Conservation (phyloP, 805 yeast genomes). For the Metschnikowia kunwiensis region DNA sequence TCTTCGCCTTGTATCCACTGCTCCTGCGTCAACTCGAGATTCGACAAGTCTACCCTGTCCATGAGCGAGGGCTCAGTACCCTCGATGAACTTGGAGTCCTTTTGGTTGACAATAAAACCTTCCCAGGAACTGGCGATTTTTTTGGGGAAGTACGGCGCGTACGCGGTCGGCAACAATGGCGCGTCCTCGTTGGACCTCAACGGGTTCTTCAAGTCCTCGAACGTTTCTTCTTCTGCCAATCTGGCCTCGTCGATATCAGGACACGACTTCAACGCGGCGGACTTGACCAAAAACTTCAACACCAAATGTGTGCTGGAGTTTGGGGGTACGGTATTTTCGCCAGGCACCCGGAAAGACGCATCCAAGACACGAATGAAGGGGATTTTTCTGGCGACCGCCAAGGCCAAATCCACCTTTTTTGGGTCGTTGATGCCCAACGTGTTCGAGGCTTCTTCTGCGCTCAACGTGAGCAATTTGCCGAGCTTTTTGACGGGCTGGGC, state of each 20-base stretch:
- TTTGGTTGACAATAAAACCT: constrained; percentile 66
- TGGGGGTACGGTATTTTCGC: constrained; percentile 69
- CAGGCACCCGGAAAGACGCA: constrained; percentile 81
- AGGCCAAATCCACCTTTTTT: constrained; percentile 44
- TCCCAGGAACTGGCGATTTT: constrained; percentile 53
- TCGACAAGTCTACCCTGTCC: constrained; percentile 51
- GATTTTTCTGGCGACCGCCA: constrained; percentile 57
- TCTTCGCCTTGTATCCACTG: constrained; percentile 46
- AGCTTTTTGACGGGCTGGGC: constrained; percentile 51
- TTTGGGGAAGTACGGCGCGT: constrained; percentile 76
- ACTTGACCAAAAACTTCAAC: constrained; percentile 70
- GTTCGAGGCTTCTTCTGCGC: constrained; percentile 52
- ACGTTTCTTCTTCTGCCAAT: constrained; percentile 55
- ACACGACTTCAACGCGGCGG: constrained; percentile 63
- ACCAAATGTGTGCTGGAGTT: constrained; percentile 68
- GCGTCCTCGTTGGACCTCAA: constrained; percentile 59
- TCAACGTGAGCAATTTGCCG: constrained; percentile 64
- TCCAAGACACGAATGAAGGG: constrained; percentile 67
- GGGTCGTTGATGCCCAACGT: constrained; percentile 54
- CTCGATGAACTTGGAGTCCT: constrained; percentile 78
- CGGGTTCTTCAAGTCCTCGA: constrained; percentile 73
- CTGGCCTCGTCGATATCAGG: constrained; percentile 42
- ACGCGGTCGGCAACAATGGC: constrained; percentile 64
- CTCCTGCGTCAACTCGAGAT: constrained; percentile 52
- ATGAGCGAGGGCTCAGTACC: constrained; percentile 49